phyloP scores from a whole-genome alignment of 140 eudicot species.

The Senecio squalidus region DNA sequence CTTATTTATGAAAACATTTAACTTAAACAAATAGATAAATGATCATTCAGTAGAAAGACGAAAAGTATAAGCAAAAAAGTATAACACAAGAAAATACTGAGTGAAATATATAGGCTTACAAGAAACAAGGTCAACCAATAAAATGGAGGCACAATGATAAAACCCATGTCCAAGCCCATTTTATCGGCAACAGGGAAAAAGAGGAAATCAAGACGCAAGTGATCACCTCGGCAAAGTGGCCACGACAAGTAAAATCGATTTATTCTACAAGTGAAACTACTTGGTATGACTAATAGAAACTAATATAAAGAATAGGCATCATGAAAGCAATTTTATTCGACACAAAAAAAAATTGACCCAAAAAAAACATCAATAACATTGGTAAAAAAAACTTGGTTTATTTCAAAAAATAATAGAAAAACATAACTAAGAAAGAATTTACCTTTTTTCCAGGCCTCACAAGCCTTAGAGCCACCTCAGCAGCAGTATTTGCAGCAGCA shows the following conservation, averaged over 20 bases:
- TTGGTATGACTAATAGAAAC: no score
- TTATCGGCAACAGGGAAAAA: constrained; percentile 45
- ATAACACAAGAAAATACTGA: not conserved
- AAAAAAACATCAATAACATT: not conserved
- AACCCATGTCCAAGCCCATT: constrained; percentile 18
- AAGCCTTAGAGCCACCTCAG: constrained; percentile 68
- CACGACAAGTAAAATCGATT: not conserved
- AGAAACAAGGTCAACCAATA: constrained; percentile 4
- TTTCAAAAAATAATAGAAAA: no score
- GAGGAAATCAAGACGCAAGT: constrained; percentile 30
- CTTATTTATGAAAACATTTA: no score
- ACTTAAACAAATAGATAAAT: no score
- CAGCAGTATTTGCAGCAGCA: constrained; percentile 71
- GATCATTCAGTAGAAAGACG: not conserved
- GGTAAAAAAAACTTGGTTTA: not conserved
- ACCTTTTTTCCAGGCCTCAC: constrained; percentile 54
- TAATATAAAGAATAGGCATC: no score
- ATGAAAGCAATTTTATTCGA: no score
- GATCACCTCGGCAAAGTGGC: constrained; percentile 74
- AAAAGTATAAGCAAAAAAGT: not conserved
- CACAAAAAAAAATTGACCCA: not conserved
- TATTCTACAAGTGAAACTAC: not conserved
- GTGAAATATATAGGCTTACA: constrained; percentile 25
- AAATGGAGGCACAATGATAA: not conserved
- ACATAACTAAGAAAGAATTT: not conserved